Conservation (phyloP, 331 rosid genomes). For the Phaseolus coccineus region DNA sequence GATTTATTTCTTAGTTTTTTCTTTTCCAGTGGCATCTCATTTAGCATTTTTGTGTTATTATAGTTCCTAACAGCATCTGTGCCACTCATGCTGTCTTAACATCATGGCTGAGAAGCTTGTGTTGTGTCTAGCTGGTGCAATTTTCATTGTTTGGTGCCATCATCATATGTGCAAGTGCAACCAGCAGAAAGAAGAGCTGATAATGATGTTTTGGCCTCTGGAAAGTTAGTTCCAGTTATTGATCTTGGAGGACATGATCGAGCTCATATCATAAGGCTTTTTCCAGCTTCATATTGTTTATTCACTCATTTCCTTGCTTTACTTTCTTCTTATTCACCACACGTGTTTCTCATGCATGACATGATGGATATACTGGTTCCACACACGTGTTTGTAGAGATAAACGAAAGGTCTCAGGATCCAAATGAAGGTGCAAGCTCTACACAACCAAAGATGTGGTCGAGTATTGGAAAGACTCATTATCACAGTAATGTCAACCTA, state of each 20-base stretch:
- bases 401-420: conserved; percentile 64
- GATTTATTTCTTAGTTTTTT: no score
- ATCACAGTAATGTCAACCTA: not conserved
- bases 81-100: not conserved
- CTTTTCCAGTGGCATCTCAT: no score
- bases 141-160: conserved; percentile 55
- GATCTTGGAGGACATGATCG: conserved; percentile 59
- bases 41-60: no score
- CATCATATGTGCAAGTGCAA: conserved; percentile 50
- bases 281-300: conserved; percentile 57
- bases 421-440: conserved; percentile 57
- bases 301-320: no score
- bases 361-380: no score
- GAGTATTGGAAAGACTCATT: conserved; percentile 69
- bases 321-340: no score
- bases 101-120: conserved; percentile 48
- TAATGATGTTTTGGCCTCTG: conserved; percentile 28
- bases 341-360: no score
- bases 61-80: no score
- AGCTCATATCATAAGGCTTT: conserved; percentile 52
- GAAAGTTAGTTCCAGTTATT: conserved; percentile 55
- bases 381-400: not conserved
- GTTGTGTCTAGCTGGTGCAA: conserved; percentile 62
- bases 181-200: conserved; percentile 69
- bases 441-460: conserved; percentile 50